phyloP scores from a whole-genome alignment of 2,329 filamentous ascomycete species.

The Fusarium armeniacum region DNA sequence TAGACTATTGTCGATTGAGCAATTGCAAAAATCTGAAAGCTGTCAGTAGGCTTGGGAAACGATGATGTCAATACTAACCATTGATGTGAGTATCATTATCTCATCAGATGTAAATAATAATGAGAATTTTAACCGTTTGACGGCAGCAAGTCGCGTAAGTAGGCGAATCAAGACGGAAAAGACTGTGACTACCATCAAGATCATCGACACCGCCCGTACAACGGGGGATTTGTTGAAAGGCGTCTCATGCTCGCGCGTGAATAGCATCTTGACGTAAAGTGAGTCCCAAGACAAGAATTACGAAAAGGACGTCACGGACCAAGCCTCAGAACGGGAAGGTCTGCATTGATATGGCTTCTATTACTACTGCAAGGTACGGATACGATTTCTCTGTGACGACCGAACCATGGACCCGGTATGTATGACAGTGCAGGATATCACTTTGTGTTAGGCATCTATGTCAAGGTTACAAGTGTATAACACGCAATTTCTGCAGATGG shows the following conservation, averaged over 20 bases:
- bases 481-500: not conserved
- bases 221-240: constrained; percentile 27
- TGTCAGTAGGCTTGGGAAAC: not conserved
- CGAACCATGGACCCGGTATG: not conserved
- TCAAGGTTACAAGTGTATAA: not conserved
- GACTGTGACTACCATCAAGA: constrained; percentile 14
- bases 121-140: not conserved
- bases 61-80: not conserved
- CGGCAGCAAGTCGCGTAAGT: not conserved
- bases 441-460: not conserved
- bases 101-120: constrained; percentile 9
- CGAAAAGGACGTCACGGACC: not conserved
- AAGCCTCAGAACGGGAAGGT: not conserved
- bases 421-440: not conserved
- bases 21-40: not conserved
- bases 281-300: not conserved
- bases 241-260: constrained; percentile 26
- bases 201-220: constrained; percentile 21
- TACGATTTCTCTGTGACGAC: not conserved
- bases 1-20: constrained; percentile 13
- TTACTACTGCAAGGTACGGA: not conserved
- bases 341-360: constrained; percentile 18
- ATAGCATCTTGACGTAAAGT: constrained; percentile 8
- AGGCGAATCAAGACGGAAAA: constrained; percentile 20
- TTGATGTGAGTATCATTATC: constrained; percentile 12